These are phyloP conservation scores for Coemansia sp. DNA, from an alignment of 192 early-diverging fungal species.

Conservation along the genomic window DNA sequence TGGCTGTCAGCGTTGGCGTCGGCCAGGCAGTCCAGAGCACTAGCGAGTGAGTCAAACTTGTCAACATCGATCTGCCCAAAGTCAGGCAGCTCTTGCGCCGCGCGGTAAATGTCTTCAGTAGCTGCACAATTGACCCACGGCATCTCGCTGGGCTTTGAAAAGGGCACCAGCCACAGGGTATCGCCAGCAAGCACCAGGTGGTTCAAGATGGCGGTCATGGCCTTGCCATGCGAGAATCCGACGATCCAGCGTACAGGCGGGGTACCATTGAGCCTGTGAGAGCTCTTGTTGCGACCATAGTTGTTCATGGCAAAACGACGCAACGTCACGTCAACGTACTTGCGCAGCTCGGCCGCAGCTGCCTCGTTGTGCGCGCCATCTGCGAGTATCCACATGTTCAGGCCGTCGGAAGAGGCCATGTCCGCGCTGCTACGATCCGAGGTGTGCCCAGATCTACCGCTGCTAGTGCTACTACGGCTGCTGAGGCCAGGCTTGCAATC, in stretches of 20 bases:
- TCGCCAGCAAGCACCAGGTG: conserved; percentile 60
- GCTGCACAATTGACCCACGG: conserved; percentile 71
- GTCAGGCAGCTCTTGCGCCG: conserved; percentile 5
- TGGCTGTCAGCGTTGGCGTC: conserved; percentile 17
- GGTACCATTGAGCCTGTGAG: neutral
- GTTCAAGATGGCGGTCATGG: conserved; percentile 58
- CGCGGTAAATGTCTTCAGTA: conserved; percentile 50
- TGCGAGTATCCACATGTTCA: conserved; percentile 60
- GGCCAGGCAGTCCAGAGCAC: conserved; percentile 41
- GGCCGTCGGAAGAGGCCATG: conserved; percentile 13
- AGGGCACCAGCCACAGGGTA: conserved; percentile 64
- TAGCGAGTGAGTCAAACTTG: conserved; percentile 29
- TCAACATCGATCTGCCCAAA: conserved; percentile 14
- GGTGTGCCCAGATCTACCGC: neutral
- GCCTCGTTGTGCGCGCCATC: conserved; percentile 91
- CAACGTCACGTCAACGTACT: conserved; percentile 61
- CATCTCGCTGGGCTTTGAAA: conserved; percentile 79
- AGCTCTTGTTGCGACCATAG: conserved; percentile 15
- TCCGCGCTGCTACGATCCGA: neutral
- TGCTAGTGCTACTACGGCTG: conserved; percentile 1
- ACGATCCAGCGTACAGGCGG: conserved; percentile 71
- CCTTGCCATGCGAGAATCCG: conserved; percentile 70
- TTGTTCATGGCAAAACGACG: conserved; percentile 30
- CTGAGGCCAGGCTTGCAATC: neutral
- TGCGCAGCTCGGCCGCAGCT: conserved; percentile 63